Percentiles rank a stretch among this genome's conserved stretches.
phyloP scores from a whole-genome alignment of 2,329 filamentous ascomycete genomes.

The Acrodontium crateriforme region DNA sequence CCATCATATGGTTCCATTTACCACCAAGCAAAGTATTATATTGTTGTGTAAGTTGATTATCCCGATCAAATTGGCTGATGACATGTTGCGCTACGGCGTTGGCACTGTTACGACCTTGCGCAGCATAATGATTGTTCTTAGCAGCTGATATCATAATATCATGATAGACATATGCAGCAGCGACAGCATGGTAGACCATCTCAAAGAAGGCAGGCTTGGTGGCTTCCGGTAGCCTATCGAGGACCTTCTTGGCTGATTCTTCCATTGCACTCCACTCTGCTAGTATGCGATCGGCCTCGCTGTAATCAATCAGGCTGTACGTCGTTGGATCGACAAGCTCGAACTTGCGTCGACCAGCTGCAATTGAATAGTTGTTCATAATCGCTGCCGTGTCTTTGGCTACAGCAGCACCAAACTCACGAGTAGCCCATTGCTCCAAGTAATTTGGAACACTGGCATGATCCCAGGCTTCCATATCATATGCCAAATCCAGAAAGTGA shows the following conservation, averaged over 20 bases:
- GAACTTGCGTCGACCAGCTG: conserved; percentile 46
- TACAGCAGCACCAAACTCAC: conserved; percentile 41
- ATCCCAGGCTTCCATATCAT: conserved; percentile 46
- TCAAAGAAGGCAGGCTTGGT: conserved; percentile 48
- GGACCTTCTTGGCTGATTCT: conserved; percentile 41
- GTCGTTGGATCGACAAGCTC: conserved; percentile 46
- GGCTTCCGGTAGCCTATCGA: conserved; percentile 37
- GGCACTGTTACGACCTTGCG: conserved; percentile 43
- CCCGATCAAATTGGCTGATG: conserved; percentile 41
- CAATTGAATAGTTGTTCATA: conserved; percentile 42
- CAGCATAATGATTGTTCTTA: conserved; percentile 41
- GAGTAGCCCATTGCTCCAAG: conserved; percentile 42
- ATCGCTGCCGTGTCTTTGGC: conserved; percentile 37
- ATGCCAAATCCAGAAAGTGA: conserved; percentile 55
- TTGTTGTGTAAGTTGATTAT: conserved; percentile 40
- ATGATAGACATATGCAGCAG: conserved; percentile 43
- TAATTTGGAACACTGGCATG: conserved; percentile 42
- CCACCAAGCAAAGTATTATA: conserved; percentile 47
- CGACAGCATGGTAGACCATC: conserved; percentile 45
- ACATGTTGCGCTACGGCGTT: conserved; percentile 42
- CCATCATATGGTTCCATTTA: conserved; percentile 41
- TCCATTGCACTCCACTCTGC: conserved; percentile 42
- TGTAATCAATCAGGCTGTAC: conserved; percentile 50
- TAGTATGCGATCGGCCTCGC: conserved; percentile 46
- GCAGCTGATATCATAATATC: conserved; percentile 39